A percentile compares a stretch with the other conserved stretches of the same genome.
Conservation (phyloP, 805 yeast species). For the Candida quercuum region DNA sequence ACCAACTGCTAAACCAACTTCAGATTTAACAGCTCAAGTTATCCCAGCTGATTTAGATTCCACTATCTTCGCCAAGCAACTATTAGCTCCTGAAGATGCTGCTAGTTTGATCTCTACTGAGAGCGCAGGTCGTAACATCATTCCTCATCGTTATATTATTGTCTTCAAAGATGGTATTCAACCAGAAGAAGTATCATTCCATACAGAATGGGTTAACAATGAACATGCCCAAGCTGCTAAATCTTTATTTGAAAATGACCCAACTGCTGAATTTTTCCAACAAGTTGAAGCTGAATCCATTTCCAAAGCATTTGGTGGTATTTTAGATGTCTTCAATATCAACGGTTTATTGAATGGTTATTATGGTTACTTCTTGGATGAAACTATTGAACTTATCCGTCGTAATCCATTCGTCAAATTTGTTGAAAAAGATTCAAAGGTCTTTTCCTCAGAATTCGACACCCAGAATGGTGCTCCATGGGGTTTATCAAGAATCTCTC, state of each 20-base stretch:
- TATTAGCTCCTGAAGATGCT: conserved; percentile 17
- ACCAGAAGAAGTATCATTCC: conserved; percentile 52
- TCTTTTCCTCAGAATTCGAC: conserved; percentile 55
- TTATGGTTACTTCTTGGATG: conserved; percentile 76
- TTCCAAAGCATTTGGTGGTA: conserved; percentile 41
- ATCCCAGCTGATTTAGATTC: conserved; percentile 15
- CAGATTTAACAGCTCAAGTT: conserved; percentile 8
- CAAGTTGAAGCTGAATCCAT: conserved; percentile 21
- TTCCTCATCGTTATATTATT: conserved; percentile 78
- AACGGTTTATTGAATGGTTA: conserved; percentile 65
- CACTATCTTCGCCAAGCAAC: conserved; percentile 6
- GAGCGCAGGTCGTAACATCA: conserved; percentile 38
- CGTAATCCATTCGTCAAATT: conserved; percentile 57
- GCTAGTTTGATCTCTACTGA: conserved; percentile 46
- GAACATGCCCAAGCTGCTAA: conserved; percentile 42
- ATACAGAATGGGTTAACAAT: conserved; percentile 59
- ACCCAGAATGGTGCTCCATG: conserved; percentile 86
- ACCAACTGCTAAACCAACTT: conserved; percentile 5
- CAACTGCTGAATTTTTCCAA: conserved; percentile 34
- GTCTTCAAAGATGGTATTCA: conserved; percentile 68
- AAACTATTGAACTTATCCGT: conserved; percentile 69
- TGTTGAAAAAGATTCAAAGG: conserved; percentile 74
- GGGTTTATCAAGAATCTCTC: conserved; percentile 91
- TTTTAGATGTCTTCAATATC: conserved; percentile 56
- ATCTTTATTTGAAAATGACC: conserved; percentile 27